These are phyloP conservation scores for Clavariopsis aquatica DNA, from an alignment of 495 filamentous ascomycete genomes.

Conservation along the genomic window DNA sequence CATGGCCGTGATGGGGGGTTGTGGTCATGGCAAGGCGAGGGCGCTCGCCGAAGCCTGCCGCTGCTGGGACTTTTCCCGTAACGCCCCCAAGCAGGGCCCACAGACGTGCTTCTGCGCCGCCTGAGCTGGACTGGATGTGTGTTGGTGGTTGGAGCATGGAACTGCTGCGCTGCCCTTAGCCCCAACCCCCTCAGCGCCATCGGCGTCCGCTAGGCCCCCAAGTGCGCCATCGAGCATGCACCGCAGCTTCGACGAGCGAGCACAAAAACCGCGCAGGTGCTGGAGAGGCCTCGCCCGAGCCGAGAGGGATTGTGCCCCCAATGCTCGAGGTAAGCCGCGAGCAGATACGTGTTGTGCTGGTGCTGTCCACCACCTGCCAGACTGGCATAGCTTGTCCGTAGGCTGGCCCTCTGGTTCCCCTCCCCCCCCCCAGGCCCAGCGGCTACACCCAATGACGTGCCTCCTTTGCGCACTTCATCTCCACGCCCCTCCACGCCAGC, in stretches of 20 bases:
- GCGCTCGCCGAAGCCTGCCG: not conserved
- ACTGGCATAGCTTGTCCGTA: slow-evolving; percentile 10
- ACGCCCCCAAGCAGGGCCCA: not conserved
- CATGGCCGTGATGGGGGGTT: not conserved
- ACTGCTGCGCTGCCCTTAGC: not conserved
- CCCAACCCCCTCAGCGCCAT: slow-evolving; percentile 12
- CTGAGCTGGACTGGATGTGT: not conserved
- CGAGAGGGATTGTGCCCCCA: not conserved
- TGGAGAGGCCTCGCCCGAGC: not conserved
- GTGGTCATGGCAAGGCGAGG: not conserved
- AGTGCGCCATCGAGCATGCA: not conserved
- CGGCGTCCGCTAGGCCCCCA: slow-evolving; percentile 7
- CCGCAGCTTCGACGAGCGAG: not conserved
- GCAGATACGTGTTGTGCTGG: not conserved
- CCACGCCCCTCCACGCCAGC: not conserved
- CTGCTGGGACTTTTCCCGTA: not conserved
- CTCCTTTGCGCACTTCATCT: slow-evolving; percentile 6
- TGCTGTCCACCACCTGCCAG: slow-evolving; percentile 12
- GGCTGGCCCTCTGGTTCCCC: slow-evolving; percentile 5
- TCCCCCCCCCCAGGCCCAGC: not conserved
- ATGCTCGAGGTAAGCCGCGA: not conserved
- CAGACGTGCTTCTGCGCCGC: not conserved
- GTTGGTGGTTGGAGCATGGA: not conserved
- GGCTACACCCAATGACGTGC: slow-evolving; percentile 5
- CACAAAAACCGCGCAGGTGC: slow-evolving; percentile 15